Conservation (phyloP, 345 rosid species). For the Ceriops decandra region DNA sequence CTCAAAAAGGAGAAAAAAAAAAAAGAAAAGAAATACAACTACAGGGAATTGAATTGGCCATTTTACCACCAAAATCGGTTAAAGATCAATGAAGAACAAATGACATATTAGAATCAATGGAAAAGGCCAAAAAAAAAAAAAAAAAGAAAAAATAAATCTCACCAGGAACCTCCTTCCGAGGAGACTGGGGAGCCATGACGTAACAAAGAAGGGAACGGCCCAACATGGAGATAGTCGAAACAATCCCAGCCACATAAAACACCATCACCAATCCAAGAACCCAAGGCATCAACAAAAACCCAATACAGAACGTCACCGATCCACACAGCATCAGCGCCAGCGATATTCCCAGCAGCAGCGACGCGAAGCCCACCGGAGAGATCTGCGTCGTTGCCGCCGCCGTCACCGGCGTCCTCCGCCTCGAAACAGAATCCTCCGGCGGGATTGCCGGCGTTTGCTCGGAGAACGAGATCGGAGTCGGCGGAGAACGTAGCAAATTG, state of each 20-base stretch:
- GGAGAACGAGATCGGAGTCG: constrained; percentile 42
- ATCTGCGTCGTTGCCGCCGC: constrained; percentile 41
- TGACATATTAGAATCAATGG: neutral
- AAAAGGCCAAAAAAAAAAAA: neutral
- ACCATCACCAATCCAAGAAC: constrained; percentile 67
- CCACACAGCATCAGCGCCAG: constrained; percentile 86
- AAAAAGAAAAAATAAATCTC: neutral
- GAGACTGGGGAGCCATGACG: constrained; percentile 44
- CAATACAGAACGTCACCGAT: constrained; percentile 90
- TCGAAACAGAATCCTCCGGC: constrained; percentile 7
- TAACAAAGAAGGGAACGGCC: constrained; percentile 59
- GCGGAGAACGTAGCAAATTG: constrained; percentile 65
- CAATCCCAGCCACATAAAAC: constrained; percentile 73
- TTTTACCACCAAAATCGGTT: too few relatives aligned
- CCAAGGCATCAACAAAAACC: constrained; percentile 95
- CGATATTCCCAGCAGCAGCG: constrained; percentile 71
- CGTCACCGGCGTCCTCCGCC: constrained; percentile 29
- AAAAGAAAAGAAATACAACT: too few relatives aligned
- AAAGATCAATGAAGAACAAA: too few relatives aligned
- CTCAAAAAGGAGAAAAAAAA: too few relatives aligned
- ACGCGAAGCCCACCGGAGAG: constrained; percentile 78
- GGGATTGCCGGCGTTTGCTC: constrained; percentile 26
- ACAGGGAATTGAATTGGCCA: too few relatives aligned
- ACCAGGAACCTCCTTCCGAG: constrained; percentile 54
- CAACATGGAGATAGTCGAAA: constrained; percentile 61